A percentile compares a stretch with the other conserved stretches of the same genome.
These are phyloP conservation scores for Cichorium intybus DNA, from an alignment of 140 eudicot genomes.

Conservation along the genomic window DNA sequence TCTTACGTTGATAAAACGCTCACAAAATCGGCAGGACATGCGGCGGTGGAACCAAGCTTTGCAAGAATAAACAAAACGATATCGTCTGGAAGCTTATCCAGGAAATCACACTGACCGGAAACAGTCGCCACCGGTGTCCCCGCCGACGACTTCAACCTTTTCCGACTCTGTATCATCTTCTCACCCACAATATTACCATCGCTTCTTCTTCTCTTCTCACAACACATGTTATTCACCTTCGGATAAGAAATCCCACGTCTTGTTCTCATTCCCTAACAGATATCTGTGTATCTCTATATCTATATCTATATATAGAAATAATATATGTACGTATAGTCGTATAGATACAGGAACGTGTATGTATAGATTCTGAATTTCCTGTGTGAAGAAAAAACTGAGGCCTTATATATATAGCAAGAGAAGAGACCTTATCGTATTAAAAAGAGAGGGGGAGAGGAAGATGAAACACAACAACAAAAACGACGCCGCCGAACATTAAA, in stretches of 20 bases:
- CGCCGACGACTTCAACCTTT: conserved; percentile 32
- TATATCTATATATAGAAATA: background rate
- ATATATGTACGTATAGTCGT: conserved; percentile 15
- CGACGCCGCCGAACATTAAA: conserved; percentile 40
- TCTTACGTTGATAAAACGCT: conserved; percentile 61
- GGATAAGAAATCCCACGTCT: conserved; percentile 35
- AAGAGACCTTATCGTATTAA: background rate
- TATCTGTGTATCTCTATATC: background rate
- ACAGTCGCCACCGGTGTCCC: conserved; percentile 18
- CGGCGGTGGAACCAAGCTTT: conserved; percentile 53
- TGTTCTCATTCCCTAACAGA: conserved; percentile 37
- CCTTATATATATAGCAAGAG: conserved; percentile 29
- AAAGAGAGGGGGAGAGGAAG: background rate
- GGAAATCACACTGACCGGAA: conserved; percentile 40
- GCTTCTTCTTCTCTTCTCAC: conserved; percentile 36
- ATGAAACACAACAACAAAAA: conserved; percentile 35
- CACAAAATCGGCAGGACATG: conserved; percentile 54
- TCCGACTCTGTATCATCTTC: conserved; percentile 13
- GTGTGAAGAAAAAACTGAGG: conserved; percentile 25
- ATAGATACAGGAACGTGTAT: conserved; percentile 27
- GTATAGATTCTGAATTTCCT: conserved; percentile 22
- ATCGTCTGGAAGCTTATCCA: conserved; percentile 58
- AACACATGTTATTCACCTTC: conserved; percentile 13
- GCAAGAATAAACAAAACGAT: conserved; percentile 49
- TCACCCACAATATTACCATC: background rate